Evolutionary conservation across 2,329 filamentous ascomycete species (phyloP), one percentile per base, ranked within the genome.

Genomic region (Fusarium subglutinans): DNA sequence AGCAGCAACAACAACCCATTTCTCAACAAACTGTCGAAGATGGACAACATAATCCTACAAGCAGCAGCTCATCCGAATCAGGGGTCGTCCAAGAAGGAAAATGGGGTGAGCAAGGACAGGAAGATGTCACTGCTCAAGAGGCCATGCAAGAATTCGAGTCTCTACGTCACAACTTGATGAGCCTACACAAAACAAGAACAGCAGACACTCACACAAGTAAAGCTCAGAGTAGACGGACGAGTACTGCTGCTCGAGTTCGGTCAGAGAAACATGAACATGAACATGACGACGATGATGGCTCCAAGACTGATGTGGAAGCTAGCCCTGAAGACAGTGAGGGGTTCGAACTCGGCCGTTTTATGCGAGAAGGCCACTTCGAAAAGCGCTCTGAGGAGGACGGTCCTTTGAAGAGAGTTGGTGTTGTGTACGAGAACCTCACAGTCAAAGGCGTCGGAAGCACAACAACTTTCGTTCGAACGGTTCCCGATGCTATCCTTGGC

Each of bases 321-420:
- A 73, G 71, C 6, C 45, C 51, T 3, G 56, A 55, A 11, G 61
- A 74, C 14, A 62, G 56, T 18, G 67, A 61, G 11, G 71, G 54
- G 9, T 74, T 74, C 26, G 71, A 74, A 41, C 68, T 74, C n/a
- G 71, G 72, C 10, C 63, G 44, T 24, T 74, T 74, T 17, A 74
- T 74, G 72, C 71, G 72, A 45, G 72, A 74, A 35, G 72, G 72
- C 15, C 72, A 74, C 50, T 74, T 74, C 40, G 72, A 74, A 59
- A 69, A 74, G 50, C 72, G 72, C 11, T 69, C 59, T 11, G 76
- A 70, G 88, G 90, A 37, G 80, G 90, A 37, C 79, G 82, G 87
- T 41, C 92, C 93, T 0, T 88, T 91, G 17, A 96, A 96, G 84
- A 93, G 91, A 77, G 89, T 96, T 17, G 93, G 94, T 6, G 92